These are phyloP conservation scores for Phaeosphaeriaceae sp. DNA, from an alignment of 2,329 filamentous ascomycete genomes.

Conservation along the genomic window DNA sequence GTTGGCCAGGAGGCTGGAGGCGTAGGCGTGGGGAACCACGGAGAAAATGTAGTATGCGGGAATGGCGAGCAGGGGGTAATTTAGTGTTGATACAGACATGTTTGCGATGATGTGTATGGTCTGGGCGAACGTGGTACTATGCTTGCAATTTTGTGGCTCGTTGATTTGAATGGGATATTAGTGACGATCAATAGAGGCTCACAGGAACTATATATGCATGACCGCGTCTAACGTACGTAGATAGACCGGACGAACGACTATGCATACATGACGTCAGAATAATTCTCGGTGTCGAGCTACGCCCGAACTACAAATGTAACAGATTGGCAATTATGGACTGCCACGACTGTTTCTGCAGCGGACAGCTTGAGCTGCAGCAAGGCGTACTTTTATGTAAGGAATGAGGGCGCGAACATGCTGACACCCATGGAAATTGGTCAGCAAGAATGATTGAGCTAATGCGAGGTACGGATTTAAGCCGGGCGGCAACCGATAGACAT, in stretches of 20 bases:
- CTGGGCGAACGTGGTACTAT: neutral
- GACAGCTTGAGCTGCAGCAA: neutral
- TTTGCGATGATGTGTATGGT: neutral
- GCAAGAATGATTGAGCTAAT: neutral
- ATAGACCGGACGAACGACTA: neutral
- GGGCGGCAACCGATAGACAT: neutral
- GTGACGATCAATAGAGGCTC: neutral
- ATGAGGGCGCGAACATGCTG: neutral
- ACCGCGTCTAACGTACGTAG: neutral
- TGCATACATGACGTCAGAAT: neutral
- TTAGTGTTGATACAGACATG: conserved; percentile 26
- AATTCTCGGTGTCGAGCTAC: neutral
- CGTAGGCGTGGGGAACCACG: conserved; percentile 28
- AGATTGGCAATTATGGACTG: neutral
- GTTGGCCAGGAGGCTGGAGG: conserved; percentile 16
- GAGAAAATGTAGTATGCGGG: conserved; percentile 37
- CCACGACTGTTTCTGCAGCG: neutral
- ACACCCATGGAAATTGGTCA: neutral
- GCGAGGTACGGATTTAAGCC: neutral
- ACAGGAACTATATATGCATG: neutral
- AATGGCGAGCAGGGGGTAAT: conserved; percentile 36
- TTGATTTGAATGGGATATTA: neutral
- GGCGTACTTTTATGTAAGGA: neutral
- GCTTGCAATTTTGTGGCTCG: neutral
- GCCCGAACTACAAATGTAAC: neutral